Evolutionary conservation across 2,329 filamentous ascomycete species (phyloP), one percentile per base, ranked within the genome.

Genomic region (Trichoderma sp.): DNA sequence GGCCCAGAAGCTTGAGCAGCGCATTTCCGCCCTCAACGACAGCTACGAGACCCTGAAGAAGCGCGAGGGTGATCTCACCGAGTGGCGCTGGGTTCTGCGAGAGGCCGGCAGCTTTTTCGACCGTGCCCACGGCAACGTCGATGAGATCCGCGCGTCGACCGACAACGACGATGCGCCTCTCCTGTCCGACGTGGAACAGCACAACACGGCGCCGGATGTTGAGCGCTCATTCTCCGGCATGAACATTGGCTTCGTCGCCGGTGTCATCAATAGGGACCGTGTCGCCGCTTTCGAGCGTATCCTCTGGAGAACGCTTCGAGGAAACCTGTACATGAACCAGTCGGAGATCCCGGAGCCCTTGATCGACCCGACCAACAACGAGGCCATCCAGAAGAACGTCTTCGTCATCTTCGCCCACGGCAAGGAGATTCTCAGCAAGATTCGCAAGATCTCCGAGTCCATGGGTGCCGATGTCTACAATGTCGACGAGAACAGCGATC

Each of bases 241-340:
- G 92, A 97, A 98, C 82, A 99, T 99, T 77, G 95, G 95, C 10
- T 99, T 99, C 75, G 94, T 99, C 64, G 92, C 95, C 65, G 95
- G 95, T 80, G 95, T 98, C 74, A 98, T 99, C 74, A 88, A 92
- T 42, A 89, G 95, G 65, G 94, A 98, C 76, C 90, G 94, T 60
- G 94, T 99, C 69, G 94, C 90, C 15, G 92, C 94, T 29, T 99
- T 99, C 77, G 96, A 99, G 83, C 91, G 95, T 69, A 99, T 99
- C 73, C 85, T 99, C 61, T 99, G 95, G 95, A 89, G 95, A 75
- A 97, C 96, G 0, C 88, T 99, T 50, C 93, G 95, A 79, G 95
- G 95, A 75, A 99, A 99, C 80, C 84, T 99, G 71, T 99, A 98
- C 86, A 99, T 99, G 95, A 99, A 99, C 82, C 96, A 99, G 84